Evolutionary conservation across 768 basidiomycete genomes (phyloP).

Genomic region (Amanita inopinata): DNA sequence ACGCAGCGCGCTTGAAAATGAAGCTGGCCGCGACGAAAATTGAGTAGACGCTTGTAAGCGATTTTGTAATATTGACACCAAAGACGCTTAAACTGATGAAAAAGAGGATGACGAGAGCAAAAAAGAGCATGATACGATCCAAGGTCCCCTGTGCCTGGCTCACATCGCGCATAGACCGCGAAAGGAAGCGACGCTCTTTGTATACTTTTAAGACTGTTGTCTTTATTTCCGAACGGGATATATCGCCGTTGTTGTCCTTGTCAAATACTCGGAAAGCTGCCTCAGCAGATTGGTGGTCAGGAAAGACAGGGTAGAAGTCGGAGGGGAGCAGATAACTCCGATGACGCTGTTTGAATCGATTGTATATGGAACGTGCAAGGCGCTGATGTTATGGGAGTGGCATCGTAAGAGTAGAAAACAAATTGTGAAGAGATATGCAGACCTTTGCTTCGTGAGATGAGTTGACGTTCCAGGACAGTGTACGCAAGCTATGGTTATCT

Average conservation of each 20-base stretch:
- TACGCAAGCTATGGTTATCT: conserved; percentile 29
- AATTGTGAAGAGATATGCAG: background rate
- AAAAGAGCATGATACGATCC: conserved; percentile 50
- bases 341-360: conserved; percentile 43
- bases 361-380: conserved; percentile 59
- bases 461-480: conserved; percentile 42
- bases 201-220: conserved; percentile 57
- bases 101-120: conserved; percentile 56
- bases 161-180: conserved; percentile 70
- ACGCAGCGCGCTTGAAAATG: conserved; percentile 69
- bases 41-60: conserved; percentile 65
- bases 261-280: conserved; percentile 71
- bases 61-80: conserved; percentile 52
- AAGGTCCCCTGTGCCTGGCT: conserved; percentile 56
- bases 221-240: conserved; percentile 71
- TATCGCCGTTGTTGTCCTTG: conserved; percentile 67
- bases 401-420: background rate
- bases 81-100: conserved; percentile 70
- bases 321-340: conserved; percentile 53
- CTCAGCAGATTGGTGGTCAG: conserved; percentile 43
- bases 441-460: conserved; percentile 64
- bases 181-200: conserved; percentile 69
- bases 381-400: conserved; percentile 34
- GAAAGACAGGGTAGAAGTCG: conserved; percentile 66
- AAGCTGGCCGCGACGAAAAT: conserved; percentile 69